Evolutionary conservation across 257 asterid species (phyloP), one percentile per base, ranked within the genome.

Genomic region (Striga asiatica): DNA sequence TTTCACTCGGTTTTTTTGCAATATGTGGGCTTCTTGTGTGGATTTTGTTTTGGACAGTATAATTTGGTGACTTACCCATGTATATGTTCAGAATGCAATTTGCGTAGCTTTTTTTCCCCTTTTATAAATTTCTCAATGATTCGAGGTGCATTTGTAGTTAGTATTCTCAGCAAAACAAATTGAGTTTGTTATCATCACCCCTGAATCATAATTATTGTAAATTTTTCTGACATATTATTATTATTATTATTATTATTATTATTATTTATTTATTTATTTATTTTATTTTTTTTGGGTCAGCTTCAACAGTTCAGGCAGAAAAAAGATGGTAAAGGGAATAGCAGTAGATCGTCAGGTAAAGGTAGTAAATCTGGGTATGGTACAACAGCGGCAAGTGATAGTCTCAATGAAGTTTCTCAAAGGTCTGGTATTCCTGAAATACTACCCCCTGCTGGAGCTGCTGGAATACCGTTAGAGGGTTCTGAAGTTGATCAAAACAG

Each of bases 221-320:
- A n/a, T n/a, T n/a, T n/a, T n/a, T n/a, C n/a, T n/a, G n/a, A 12
- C 42, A 45, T 0, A 19, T 0, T 18, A 46, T 54, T 34, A 20
- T 16, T 21, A 56, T 39, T 14, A 27, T 10, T 34, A 11, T 61
- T 48, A 51, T 50, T 43, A 57, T 50, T 27, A 23, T 22, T 42
- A 6, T 56, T 50, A 18, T 50, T 38, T 29, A 3, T 42, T n/a
- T 52, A 22, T 23, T 66, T 56, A 56, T 24, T 9, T 24, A 58
- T 50, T 23, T 19, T 57, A 25, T 68, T 28, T 25, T 61, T 27
- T 47, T 55, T n/a, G n/a, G n/a, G 37, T 66, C 86, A 91, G 98
- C 94, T 91, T 66, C 95, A 91, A 71, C 96, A 91, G 73, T 91
- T 67, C 70, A 77, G 98, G 77, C 85, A 91, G 81, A 87, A 84